These are phyloP conservation scores for Stipa capillata DNA, from an alignment of 176 grass and related monocot species.

Conservation along the genomic window DNA sequence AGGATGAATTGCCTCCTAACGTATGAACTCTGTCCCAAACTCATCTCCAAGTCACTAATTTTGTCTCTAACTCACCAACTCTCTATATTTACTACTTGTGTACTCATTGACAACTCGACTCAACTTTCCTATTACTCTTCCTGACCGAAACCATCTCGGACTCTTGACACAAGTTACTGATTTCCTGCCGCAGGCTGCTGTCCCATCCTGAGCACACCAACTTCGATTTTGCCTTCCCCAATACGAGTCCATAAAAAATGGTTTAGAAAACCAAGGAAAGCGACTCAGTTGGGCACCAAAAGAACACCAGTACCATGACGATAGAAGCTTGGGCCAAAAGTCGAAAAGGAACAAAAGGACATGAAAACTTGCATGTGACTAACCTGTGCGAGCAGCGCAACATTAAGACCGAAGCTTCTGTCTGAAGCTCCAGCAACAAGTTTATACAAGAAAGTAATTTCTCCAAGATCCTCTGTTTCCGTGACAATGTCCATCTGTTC, in stretches of 20 bases:
- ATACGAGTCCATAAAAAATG: too few relatives aligned
- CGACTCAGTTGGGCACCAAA: not conserved
- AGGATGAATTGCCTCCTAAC: not conserved
- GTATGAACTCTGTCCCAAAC: not conserved
- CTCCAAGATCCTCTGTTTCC: conserved; percentile 26
- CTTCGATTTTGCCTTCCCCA: too few relatives aligned
- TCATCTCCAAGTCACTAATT: not conserved
- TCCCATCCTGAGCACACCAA: too few relatives aligned
- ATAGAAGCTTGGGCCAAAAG: not conserved
- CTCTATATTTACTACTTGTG: not conserved
- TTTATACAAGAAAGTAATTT: conserved; percentile 96
- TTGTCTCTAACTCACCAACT: not conserved
- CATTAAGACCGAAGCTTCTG: conserved; percentile 96
- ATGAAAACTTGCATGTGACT: conserved; percentile 8
- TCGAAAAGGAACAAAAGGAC: not conserved
- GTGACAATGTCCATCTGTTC: conserved; percentile 11
- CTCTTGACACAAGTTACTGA: not conserved
- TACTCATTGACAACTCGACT: not conserved
- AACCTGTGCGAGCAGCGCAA: conserved; percentile 90
- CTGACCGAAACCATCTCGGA: not conserved
- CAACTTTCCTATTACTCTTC: not conserved
- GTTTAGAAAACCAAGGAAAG: not conserved
- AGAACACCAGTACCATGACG: not conserved
- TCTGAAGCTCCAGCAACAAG: conserved; percentile 83
- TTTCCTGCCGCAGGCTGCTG: not conserved